Evolutionary conservation across 2,329 filamentous ascomycete species (phyloP).

Genomic region (Alternaria novae-zelandiae): DNA sequence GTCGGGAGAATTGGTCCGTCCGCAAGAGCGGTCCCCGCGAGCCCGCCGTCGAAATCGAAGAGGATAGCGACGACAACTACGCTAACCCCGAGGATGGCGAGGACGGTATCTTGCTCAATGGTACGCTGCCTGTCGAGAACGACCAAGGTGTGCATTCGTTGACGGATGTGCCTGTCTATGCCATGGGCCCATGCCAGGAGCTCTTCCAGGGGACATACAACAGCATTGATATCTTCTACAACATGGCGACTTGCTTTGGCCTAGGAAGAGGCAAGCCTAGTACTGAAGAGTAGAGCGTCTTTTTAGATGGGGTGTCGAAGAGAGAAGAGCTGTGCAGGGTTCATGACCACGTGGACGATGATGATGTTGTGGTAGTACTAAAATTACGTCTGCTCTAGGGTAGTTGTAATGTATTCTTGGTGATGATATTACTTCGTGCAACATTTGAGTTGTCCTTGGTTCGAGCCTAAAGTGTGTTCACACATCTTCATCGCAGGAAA

Average conservation of each 20-base stretch:
- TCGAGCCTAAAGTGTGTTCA: not conserved
- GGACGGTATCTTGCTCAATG: conserved; percentile 75
- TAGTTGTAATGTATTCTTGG: conserved; percentile 12
- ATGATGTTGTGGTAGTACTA: not conserved
- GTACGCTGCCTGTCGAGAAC: conserved; percentile 70
- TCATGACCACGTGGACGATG: not conserved
- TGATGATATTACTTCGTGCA: not conserved
- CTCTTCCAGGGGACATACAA: conserved; percentile 73
- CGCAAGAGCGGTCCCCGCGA: conserved; percentile 69
- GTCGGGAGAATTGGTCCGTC: conserved; percentile 76
- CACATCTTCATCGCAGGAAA: not conserved
- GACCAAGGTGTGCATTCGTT: conserved; percentile 59
- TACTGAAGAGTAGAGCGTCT: not conserved
- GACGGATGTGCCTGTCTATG: conserved; percentile 65
- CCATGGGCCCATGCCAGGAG: conserved; percentile 79
- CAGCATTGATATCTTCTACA: conserved; percentile 77
- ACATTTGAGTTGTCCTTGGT: not conserved
- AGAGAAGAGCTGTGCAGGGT: too few relatives aligned
- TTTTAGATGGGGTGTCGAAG: not conserved
- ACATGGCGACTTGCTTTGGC: conserved; percentile 73
- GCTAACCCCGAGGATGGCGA: conserved; percentile 71
- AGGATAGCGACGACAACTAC: conserved; percentile 62
- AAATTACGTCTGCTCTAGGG: not conserved
- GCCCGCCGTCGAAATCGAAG: conserved; percentile 64
- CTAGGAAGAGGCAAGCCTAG: conserved; percentile 16